Percentiles rank a stretch among this genome's conserved stretches.
Evolutionary conservation across 2,329 filamentous ascomycete genomes (phyloP).

Genomic region (Tolypocladium pustulatum): DNA sequence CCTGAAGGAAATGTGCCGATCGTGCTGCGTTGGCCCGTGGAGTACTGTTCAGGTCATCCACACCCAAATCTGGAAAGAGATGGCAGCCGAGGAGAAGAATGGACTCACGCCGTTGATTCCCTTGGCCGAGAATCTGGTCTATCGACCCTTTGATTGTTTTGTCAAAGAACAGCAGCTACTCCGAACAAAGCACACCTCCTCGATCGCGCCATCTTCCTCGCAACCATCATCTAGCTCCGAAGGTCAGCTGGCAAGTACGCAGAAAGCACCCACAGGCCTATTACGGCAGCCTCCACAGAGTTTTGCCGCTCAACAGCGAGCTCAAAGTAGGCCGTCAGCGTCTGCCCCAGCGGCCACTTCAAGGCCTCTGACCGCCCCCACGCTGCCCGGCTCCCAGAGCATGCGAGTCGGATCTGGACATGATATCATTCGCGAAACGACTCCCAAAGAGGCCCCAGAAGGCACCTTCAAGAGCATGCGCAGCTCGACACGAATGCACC

Average conservation of each 20-base stretch:
- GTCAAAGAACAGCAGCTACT: conserved; percentile 40
- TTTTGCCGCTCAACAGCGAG: conserved; percentile 55
- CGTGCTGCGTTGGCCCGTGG: conserved; percentile 50
- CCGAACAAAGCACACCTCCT: conserved; percentile 18
- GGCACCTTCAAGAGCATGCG: conserved; percentile 15
- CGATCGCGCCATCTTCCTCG: conserved; percentile 16
- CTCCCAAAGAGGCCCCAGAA: conserved; percentile 12
- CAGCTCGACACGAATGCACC: conserved; percentile 13
- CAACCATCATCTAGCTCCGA: conserved; percentile 13
- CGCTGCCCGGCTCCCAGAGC: conserved; percentile 17
- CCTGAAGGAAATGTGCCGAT: conserved; percentile 44
- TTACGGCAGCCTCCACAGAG: conserved; percentile 49
- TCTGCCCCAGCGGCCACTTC: conserved; percentile 12
- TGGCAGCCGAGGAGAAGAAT: conserved; percentile 57
- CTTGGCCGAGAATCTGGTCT: conserved; percentile 50
- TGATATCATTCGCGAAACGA: conserved; percentile 14
- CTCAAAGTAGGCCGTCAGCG: conserved; percentile 36
- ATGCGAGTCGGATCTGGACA: conserved; percentile 16
- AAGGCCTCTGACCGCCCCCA: conserved; percentile 13
- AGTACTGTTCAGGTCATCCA: conserved; percentile 33
- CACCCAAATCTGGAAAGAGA: conserved; percentile 53
- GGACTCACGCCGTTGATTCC: conserved; percentile 54
- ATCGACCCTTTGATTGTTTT: conserved; percentile 53
- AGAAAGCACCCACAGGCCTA: conserved; percentile 29
- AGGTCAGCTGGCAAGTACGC: conserved; percentile 21